Base-by-base conservation (phyloP, 164 flowering plant genomes). In the Dillenia turbinata region DNA sequence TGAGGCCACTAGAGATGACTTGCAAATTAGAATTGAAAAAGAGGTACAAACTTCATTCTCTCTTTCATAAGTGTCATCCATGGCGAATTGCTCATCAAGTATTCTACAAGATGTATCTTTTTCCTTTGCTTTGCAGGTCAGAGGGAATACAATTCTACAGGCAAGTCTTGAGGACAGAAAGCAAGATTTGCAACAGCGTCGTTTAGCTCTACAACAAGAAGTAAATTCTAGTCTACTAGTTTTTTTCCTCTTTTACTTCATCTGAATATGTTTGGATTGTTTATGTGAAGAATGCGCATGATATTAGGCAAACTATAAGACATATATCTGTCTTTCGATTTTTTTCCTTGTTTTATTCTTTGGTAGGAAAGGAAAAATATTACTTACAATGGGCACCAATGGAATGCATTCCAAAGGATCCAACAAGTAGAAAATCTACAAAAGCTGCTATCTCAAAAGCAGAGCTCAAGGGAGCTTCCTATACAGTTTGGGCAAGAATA, bases 131-230 rank as follows among this genome's bases (percentile, higher is more conserved):
- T 67, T 59, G 48, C 59, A 95, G 99, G 87, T 75, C 26, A 71
- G 80, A 64, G 87, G 64, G 54, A 91, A 85, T 75, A 75, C 76
- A 16, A 57, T 67, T 66, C 77, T 92, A 54, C 83, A 79, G 72
- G 80, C 73, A 57, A 75, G 76, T 61, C 52, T 91, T 77, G 83
- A 88, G 70, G 71, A 52, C 60, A 74, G 81, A 60, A 95, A 88
- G 80, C 73, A 79, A 62, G 78, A 76, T 49, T 71, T 95, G 78
- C 83, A 67, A 66, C 84, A 83, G 57, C 94, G 80, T 24, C 97
- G 96, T 62, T 67, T 76, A 64, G 84, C 86, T 61, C 96, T 95
- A 48, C 92, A 91, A 76, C 77, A 80, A 78, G 97, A 91, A 65
- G 99, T 91, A 89, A 22, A 57, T 43, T 61, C 44, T 50, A 48